Percentiles rank a stretch among this genome's conserved stretches.
These are phyloP conservation scores for Candida multigemmis DNA, from an alignment of 805 yeast genomes.

Conservation along the genomic window DNA sequence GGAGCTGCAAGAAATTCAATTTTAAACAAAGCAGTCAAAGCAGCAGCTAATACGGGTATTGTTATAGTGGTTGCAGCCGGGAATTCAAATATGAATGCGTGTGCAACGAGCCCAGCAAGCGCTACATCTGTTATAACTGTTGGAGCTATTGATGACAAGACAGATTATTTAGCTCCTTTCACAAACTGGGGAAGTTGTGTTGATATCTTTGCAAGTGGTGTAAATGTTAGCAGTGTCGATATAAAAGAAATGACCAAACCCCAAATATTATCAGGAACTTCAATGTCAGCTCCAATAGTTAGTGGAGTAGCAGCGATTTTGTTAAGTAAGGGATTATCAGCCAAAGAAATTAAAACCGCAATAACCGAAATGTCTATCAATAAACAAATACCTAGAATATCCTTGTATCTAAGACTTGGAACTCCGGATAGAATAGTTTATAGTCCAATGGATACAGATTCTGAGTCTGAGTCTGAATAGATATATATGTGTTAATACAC, in stretches of 20 bases:
- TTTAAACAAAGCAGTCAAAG: conserved; percentile 66
- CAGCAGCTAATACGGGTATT: conserved; percentile 66
- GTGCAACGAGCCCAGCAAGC: conserved; percentile 81
- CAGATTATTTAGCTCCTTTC: conserved; percentile 64
- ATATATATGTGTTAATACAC: no score
- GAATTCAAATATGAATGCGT: conserved; percentile 69
- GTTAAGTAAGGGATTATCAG: conserved; percentile 41
- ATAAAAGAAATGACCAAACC: conserved; percentile 15
- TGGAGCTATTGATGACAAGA: conserved; percentile 78
- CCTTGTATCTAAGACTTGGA: conserved; percentile 36
- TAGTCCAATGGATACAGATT: conserved; percentile 14
- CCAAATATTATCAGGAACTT: conserved; percentile 55
- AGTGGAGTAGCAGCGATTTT: conserved; percentile 55
- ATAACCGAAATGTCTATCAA: conserved; percentile 39
- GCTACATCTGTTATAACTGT: conserved; percentile 66
- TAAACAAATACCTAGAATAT: conserved; percentile 37
- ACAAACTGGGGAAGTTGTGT: conserved; percentile 95
- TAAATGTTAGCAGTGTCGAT: conserved; percentile 50
- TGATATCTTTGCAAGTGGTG: conserved; percentile 79
- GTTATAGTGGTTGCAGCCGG: conserved; percentile 83
- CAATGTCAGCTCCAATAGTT: conserved; percentile 76
- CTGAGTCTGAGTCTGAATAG: conserved; percentile 4
- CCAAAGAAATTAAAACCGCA: conserved; percentile 29
- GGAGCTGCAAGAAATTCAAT: conserved; percentile 66
- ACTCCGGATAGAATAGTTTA: conserved; percentile 54